Conservation (phyloP, 352 stramenopile species). For the Pythium scleroteichum region DNA sequence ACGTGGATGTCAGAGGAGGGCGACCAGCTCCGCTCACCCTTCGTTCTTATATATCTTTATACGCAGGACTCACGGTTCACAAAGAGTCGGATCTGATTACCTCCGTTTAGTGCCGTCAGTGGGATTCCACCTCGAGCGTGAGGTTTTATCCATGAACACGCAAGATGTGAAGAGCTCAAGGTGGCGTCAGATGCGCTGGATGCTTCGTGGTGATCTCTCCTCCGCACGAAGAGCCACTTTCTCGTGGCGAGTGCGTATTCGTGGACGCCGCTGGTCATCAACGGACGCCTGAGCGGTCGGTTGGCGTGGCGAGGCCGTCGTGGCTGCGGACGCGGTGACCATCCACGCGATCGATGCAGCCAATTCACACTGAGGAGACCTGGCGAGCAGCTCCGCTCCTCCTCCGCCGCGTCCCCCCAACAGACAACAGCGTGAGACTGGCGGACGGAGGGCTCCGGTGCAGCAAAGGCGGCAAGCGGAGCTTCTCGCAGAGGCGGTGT, state of each 20-base stretch:
- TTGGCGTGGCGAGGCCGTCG: no score
- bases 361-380: constrained; percentile 9
- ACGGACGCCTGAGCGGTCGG: no score
- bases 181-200: neutral
- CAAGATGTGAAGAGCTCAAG: constrained; percentile 5
- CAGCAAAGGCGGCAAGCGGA: no score
- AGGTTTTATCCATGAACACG: constrained; percentile 19
- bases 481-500: no score
- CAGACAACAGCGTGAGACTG: neutral
- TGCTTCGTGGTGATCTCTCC: neutral
- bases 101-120: constrained; percentile 7
- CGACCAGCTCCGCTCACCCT: constrained; percentile 1
- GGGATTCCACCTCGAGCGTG: neutral
- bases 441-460: no score
- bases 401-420: neutral
- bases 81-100: constrained; percentile 31
- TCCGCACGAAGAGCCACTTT: neutral
- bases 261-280: neutral
- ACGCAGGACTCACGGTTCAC: neutral
- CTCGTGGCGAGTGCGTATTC: no score
- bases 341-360: neutral
- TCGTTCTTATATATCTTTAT: constrained; percentile 1
- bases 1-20: constrained; percentile 22
- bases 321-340: no score
- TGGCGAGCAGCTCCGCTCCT: constrained; percentile 14